Base-by-base conservation (phyloP, 1,139 yeast species). In the Pichia sp. region DNA sequence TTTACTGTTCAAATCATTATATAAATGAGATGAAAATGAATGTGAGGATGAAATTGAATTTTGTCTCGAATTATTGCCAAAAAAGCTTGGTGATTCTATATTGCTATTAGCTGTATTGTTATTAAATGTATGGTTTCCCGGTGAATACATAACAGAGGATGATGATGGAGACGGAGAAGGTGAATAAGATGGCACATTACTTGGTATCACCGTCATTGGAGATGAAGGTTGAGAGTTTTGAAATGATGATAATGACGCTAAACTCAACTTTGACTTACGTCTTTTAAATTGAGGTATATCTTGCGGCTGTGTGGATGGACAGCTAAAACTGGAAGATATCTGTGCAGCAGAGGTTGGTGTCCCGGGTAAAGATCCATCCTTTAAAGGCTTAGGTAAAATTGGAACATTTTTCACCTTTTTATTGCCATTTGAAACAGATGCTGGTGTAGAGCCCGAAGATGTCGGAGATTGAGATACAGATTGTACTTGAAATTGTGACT, bases 311-410 rank as follows among this genome's bases (percentile, higher is more conserved):
- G 60, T 48, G 2, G 56, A 52, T 4, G 53, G 47, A 9, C 49
- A 41, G 2, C 55, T 38, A 8, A 44, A 44, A 29, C 33, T 39
- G 3, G 36, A 32, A 16, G 10, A 33, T 8, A 33, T 23, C 9
- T 60, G 54, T 0, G 56, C 49, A 11, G 52, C 47, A 1, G 55
- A 49, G 6, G 47, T 33, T 7, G 59, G 55, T 3, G 60, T 46
- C 29, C 46, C 47, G 9, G 60, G 53, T 16, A 49, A 50, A 1
- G 59, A 51, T 3, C 29, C 26, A 9, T 47, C 39, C 6, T 38
- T 42, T 10, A 49, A 29, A 4, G 64, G 64, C 46, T 59, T 61
- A 23, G 65, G 65, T 31, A 61, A 43, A n/a, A 61, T 61, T 26
- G 64, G 65, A n/a, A 61, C 64, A 42, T 58, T 60, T 48, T 58